phyloP scores from a whole-genome alignment of 106 monocot genomes.

The Phalaenopsis aphrodite region DNA sequence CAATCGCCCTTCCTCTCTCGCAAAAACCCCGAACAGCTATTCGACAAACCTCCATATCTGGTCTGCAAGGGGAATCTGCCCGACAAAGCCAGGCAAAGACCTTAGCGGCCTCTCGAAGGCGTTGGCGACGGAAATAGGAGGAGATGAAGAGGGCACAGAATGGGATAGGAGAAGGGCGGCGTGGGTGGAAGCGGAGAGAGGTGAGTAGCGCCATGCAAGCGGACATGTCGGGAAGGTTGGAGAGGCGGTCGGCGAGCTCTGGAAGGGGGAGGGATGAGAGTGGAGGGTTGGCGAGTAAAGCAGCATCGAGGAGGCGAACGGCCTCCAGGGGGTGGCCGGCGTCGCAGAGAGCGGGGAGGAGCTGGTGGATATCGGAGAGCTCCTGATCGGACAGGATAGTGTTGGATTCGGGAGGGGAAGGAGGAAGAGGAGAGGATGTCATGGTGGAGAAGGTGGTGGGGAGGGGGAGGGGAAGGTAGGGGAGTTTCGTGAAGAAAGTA shows the following conservation, averaged over 20 bases:
- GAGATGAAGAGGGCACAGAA: conserved; percentile 29
- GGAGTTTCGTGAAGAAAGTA: not conserved
- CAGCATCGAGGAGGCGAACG: conserved; percentile 35
- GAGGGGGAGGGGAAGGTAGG: not conserved
- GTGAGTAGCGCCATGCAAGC: conserved; percentile 38
- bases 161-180: conserved; percentile 30
- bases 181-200: conserved; percentile 39
- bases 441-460: not conserved
- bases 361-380: conserved; percentile 20
- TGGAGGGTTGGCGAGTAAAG: conserved; percentile 32
- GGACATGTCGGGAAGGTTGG: conserved; percentile 28
- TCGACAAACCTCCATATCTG: conserved; percentile 24
- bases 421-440: not conserved
- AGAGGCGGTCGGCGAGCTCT: conserved; percentile 22
- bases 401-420: not conserved
- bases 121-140: conserved; percentile 24
- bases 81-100: conserved; percentile 47
- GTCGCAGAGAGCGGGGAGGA: conserved; percentile 36
- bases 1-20: conserved; percentile 20
- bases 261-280: conserved; percentile 27
- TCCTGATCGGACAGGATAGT: conserved; percentile 17
- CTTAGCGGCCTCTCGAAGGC: conserved; percentile 28
- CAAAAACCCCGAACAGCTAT: conserved; percentile 30
- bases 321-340: conserved; percentile 27
- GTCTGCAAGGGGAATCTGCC: conserved; percentile 31